Evolutionary conservation across 139 green algal genomes (phyloP), one percentile per base, ranked within the genome.

Genomic region (Micractinium conductrix): DNA sequence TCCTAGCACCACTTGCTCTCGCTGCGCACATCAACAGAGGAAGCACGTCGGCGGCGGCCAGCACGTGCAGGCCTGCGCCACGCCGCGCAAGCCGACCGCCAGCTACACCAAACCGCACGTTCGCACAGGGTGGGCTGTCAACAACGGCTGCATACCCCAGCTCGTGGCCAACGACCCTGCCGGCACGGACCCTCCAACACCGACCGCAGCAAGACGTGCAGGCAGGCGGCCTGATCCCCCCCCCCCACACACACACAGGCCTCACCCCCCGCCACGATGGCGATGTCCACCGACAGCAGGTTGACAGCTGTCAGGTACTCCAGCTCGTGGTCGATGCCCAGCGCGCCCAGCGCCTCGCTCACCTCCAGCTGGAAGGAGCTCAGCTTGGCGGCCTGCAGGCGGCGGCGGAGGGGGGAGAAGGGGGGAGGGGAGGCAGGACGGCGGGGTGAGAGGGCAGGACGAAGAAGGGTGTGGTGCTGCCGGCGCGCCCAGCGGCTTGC

Each of bases 241-340:
- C 33, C 65, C 33, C 65, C 33, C n/a, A 43, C 30, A 8, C 45
- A n/a, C 0, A 6, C 19, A 33, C 2, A 19, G 19, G 5, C 2
- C 62, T 45, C 55, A 58, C 80, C 86, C 14, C 53, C 79, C 8
- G 35, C 48, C 14, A 87, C 6, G 12, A 93, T 63, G 35, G 80
- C 89, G 26, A 93, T 91, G 85, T 93, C 90, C 43, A 93, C 50
- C 9, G 71, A 87, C 63, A 93, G 86, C 30, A 89, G 62, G 82
- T 86, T 88, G 33, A 86, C 73, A 28, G 80, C 84, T 16, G 81
- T 78, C 26, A 88, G 14, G 80, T 89, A 67, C 89, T 93, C 90
- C 68, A 91, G 40, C 63, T 81, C 33, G 67, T 93, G 89, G 69
- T 71, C 43, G 8, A 93, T 70, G 50, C 87, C 87, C 48, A 93